Conservation (phyloP, 129 eudicot species). For the Chrysanthemum seticuspe region DNA sequence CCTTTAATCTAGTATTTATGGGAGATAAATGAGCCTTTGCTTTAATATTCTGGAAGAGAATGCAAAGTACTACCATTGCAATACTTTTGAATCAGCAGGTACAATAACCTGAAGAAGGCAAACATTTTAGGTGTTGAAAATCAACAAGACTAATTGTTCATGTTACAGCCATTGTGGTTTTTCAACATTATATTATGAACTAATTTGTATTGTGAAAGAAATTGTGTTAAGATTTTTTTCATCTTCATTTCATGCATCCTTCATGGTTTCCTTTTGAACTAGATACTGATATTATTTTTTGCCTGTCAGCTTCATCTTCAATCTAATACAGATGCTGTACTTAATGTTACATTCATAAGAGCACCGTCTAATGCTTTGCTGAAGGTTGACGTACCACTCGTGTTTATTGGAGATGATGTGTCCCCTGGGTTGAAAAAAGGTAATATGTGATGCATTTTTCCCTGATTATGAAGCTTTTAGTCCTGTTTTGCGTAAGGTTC, state of each 20-base stretch:
- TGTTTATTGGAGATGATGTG: constrained; percentile 91
- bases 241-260: background rate
- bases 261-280: constrained; percentile 2
- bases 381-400: constrained; percentile 93
- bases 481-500: background rate
- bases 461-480: background rate
- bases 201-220: background rate
- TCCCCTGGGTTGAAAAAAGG: constrained; percentile 97
- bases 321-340: constrained; percentile 72
- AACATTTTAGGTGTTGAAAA: too few relatives aligned
- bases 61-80: too few relatives aligned
- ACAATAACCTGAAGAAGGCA: too few relatives aligned
- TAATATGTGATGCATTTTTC: constrained; percentile 20
- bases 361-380: constrained; percentile 85
- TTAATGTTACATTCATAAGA: constrained; percentile 88
- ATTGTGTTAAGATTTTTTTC: background rate
- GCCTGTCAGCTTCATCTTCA: constrained; percentile 75
- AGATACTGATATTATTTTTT: background rate
- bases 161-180: too few relatives aligned
- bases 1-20: too few relatives aligned
- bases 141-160: too few relatives aligned
- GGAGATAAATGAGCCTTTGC: too few relatives aligned
- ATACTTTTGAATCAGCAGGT: too few relatives aligned
- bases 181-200: too few relatives aligned
- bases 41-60: too few relatives aligned